Percentiles rank a stretch among this genome's conserved stretches.
Evolutionary conservation across 2,329 filamentous ascomycete species (phyloP).

Genomic region (Trichoderma sp.): DNA sequence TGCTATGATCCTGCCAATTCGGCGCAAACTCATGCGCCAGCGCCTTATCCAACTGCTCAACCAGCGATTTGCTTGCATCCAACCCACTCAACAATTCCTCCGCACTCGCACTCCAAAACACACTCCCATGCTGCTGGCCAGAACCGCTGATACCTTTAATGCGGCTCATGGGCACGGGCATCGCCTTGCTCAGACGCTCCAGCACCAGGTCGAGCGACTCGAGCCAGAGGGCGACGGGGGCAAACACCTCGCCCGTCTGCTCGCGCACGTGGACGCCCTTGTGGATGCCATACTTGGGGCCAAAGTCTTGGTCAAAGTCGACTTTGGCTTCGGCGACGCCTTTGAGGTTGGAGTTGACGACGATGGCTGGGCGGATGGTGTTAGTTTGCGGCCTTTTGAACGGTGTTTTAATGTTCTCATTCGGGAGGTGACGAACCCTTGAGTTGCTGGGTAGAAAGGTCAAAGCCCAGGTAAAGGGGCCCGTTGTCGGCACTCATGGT

Average conservation of each 20-base stretch:
- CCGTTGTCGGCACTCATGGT: conserved; percentile 37
- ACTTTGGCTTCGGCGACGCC: conserved; percentile 84
- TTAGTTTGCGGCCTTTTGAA: background rate
- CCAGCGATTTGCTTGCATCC: conserved; percentile 58
- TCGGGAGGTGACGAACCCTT: conserved; percentile 60
- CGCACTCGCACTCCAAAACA: conserved; percentile 80
- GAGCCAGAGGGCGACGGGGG: conserved; percentile 90
- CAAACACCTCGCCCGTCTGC: conserved; percentile 82
- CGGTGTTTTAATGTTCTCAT: background rate
- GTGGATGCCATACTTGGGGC: conserved; percentile 68
- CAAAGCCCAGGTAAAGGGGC: conserved; percentile 84
- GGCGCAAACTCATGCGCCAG: conserved; percentile 86
- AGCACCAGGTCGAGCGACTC: conserved; percentile 89
- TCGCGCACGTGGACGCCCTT: conserved; percentile 88
- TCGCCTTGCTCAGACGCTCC: conserved; percentile 63
- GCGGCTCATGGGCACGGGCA: conserved; percentile 61
- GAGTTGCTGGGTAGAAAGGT: conserved; percentile 94
- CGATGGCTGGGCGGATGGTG: conserved; percentile 58
- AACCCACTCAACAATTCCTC: conserved; percentile 61
- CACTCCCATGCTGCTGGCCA: conserved; percentile 96
- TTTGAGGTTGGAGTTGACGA: conserved; percentile 78
- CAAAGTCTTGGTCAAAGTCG: conserved; percentile 87
- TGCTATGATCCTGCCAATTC: conserved; percentile 98
- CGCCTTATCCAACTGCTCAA: conserved; percentile 68
- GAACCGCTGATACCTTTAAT: conserved; percentile 85